phyloP scores from a whole-genome alignment of 2,329 filamentous ascomycete species.

The Leptographium wingfieldii region DNA sequence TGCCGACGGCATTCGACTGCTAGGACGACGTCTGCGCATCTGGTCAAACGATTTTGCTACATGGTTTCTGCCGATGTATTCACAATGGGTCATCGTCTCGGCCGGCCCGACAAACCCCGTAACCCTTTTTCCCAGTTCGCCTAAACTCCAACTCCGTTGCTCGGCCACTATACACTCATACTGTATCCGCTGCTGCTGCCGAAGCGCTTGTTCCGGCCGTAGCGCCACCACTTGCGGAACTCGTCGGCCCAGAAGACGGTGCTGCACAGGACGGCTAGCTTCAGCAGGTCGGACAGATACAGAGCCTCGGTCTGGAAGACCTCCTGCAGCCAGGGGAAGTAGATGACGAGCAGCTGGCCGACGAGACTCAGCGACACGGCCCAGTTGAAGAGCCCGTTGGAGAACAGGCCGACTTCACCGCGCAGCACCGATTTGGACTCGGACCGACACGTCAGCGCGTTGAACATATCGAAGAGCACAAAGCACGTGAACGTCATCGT shows the following conservation, averaged over 20 bases:
- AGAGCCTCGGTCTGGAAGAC: constrained; percentile 94
- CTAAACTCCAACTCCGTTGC: not conserved
- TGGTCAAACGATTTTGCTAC: no score
- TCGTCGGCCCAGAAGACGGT: constrained; percentile 95
- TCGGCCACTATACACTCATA: constrained; percentile 38
- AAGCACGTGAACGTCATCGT: constrained; percentile 99
- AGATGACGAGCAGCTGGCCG: constrained; percentile 85
- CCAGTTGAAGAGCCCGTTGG: constrained; percentile 93
- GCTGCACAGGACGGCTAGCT: constrained; percentile 66
- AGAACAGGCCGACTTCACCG: constrained; percentile 71
- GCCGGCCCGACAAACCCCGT: no score
- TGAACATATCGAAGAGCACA: constrained; percentile 99
- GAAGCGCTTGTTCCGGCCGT: constrained; percentile 39
- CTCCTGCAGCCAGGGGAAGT: constrained; percentile 83
- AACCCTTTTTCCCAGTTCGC: not conserved
- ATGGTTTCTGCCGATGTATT: no score
- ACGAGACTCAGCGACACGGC: constrained; percentile 74
- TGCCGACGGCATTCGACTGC: no score
- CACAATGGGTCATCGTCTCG: no score
- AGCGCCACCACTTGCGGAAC: constrained; percentile 64
- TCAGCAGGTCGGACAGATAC: constrained; percentile 57
- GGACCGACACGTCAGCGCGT: constrained; percentile 83
- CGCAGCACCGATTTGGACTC: constrained; percentile 80
- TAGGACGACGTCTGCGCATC: no score
- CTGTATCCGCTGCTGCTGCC: constrained; percentile 56